Percentiles rank a stretch among this genome's conserved stretches.
Evolutionary conservation across 176 grass and related monocot genomes (phyloP).

Genomic region (Juncus effusus): DNA sequence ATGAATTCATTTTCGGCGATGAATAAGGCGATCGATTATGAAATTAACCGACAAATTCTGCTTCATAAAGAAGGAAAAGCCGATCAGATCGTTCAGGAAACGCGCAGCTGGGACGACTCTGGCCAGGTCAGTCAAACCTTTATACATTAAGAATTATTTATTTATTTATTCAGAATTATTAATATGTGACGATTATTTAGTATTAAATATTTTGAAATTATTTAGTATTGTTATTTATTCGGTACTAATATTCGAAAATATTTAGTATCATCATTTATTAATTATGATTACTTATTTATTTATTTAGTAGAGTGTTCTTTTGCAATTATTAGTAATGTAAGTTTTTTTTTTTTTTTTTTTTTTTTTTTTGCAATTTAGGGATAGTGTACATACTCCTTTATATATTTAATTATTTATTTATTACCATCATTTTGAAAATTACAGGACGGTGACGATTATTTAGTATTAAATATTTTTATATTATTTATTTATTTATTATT

Average conservation of each 20-base stretch:
- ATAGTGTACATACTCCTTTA: neutral
- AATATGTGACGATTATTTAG: no score
- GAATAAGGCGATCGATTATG: slow-evolving; percentile 88
- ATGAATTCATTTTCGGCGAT: slow-evolving; percentile 95
- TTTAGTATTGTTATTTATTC: no score
- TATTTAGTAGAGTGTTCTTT: no score
- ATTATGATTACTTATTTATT: neutral
- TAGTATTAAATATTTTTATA: no score
- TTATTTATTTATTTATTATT: neutral
- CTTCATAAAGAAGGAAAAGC: slow-evolving; percentile 64
- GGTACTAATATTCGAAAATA: neutral
- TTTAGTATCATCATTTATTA: neutral
- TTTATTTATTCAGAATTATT: neutral
- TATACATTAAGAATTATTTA: no score
- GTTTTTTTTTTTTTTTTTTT: no score
- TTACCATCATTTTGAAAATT: neutral
- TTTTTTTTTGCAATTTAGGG: no score
- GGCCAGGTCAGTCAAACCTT: slow-evolving; percentile 49
- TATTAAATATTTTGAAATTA: no score
- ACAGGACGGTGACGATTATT: no score
- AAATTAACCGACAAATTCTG: slow-evolving; percentile 74
- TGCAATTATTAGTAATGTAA: no score
- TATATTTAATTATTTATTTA: neutral
- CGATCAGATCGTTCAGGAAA: slow-evolving; percentile 97
- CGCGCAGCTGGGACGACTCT: slow-evolving; percentile 82